A percentile compares a stretch with the other conserved stretches of the same genome.
Conservation (phyloP, 1,284 basidiomycete species). For the Rhodotorula sp. region DNA sequence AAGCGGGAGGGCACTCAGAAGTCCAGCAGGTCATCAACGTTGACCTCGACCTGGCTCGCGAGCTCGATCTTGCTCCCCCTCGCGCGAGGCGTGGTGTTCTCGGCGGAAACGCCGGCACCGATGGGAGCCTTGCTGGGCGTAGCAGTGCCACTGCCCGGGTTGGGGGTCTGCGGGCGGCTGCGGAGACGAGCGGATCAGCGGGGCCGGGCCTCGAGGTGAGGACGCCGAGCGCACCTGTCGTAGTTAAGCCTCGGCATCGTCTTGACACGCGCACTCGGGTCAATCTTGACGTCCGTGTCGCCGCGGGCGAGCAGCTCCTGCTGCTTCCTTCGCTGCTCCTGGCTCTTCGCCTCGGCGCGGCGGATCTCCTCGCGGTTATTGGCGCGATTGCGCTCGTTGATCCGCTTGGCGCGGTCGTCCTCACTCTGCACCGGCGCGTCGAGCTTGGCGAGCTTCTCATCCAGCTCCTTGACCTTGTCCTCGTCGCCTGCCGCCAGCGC, state of each 20-base stretch:
- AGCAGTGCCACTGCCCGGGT: constrained; percentile 10
- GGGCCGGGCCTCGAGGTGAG: not conserved
- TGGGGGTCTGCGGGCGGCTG: constrained; percentile 23
- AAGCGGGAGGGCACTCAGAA: not conserved
- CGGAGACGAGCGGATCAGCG: not conserved
- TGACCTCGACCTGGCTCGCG: constrained; percentile 30
- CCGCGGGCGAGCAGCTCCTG: constrained; percentile 56
- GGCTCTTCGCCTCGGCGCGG: constrained; percentile 66
- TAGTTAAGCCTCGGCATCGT: constrained; percentile 57
- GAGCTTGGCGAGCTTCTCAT: constrained; percentile 21
- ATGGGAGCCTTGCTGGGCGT: constrained; percentile 1
- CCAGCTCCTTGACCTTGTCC: constrained; percentile 10
- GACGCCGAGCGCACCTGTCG: constrained; percentile 24
- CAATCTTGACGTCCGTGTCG: constrained; percentile 55
- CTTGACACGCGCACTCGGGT: constrained; percentile 66
- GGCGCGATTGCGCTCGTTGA: constrained; percentile 84
- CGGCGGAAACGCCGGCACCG: not conserved
- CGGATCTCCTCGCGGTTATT: constrained; percentile 76
- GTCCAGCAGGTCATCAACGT: constrained; percentile 41
- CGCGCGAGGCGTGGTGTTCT: constrained; percentile 1
- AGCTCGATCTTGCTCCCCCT: constrained; percentile 34
- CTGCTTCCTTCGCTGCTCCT: constrained; percentile 66
- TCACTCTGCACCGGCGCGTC: constrained; percentile 13
- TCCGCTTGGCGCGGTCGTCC: constrained; percentile 61
- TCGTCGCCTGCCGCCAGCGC: constrained; percentile 18